Evolutionary conservation across 345 rosid genomes (phyloP).

Genomic region (Eucalyptus regnans): DNA sequence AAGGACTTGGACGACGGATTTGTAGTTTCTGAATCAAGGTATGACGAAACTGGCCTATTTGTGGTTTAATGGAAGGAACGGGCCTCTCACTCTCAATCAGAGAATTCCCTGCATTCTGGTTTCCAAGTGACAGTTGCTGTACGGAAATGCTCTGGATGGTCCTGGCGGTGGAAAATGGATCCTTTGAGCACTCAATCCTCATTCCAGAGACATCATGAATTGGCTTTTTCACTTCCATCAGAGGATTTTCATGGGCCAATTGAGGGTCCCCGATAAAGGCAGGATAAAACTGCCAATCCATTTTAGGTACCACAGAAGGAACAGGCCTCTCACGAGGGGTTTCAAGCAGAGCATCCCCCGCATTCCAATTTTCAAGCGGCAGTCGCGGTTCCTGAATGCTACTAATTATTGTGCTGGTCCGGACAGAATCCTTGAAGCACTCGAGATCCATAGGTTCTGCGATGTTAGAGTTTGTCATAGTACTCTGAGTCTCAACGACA

Average conservation of each 20-base stretch:
- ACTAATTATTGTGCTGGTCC: not conserved
- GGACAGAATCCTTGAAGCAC: slow-evolving; percentile 9
- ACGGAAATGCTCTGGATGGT: not conserved
- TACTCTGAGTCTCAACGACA: slow-evolving; percentile 2
- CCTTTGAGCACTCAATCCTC: not conserved
- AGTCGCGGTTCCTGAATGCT: not conserved
- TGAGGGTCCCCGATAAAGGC: not conserved
- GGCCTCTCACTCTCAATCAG: not conserved
- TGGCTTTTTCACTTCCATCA: not conserved
- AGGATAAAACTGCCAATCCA: not conserved
- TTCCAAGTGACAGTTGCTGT: not conserved
- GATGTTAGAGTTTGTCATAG: not conserved
- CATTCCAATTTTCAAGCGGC: not conserved
- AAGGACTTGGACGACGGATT: not conserved
- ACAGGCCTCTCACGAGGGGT: not conserved
- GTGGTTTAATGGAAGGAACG: not conserved
- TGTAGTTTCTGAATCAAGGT: not conserved
- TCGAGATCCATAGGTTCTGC: slow-evolving; percentile 4
- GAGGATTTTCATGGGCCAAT: not conserved
- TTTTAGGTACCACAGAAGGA: not conserved
- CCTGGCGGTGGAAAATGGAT: not conserved
- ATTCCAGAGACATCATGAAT: not conserved
- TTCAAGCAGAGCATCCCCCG: not conserved
- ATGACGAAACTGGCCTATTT: not conserved
- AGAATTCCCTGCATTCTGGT: not conserved